Evolutionary conservation across 2,329 filamentous ascomycete genomes (phyloP).

Genomic region (Emmonsia crescens): DNA sequence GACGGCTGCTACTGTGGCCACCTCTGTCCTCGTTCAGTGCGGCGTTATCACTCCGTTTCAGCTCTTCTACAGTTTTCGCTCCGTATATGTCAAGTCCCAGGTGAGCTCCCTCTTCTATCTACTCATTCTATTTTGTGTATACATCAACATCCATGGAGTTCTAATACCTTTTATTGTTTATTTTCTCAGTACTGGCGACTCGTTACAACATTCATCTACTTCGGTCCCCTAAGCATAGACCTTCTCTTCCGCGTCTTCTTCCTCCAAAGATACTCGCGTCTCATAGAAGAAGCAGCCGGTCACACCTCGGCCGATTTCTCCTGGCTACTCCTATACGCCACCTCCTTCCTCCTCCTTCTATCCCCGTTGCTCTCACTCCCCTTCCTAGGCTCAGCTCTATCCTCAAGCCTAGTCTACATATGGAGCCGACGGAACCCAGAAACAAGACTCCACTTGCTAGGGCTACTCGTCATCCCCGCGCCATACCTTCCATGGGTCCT

Average conservation of each 20-base stretch:
- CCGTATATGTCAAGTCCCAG: slow-evolving; percentile 86
- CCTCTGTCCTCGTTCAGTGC: slow-evolving; percentile 83
- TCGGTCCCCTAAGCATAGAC: slow-evolving; percentile 86
- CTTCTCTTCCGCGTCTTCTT: slow-evolving; percentile 98
- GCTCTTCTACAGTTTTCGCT: slow-evolving; percentile 89
- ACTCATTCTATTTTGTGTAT: background rate
- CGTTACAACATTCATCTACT: slow-evolving; percentile 94
- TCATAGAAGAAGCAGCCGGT: slow-evolving; percentile 90
- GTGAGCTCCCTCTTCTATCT: slow-evolving; percentile 40
- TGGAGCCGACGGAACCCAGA: slow-evolving; percentile 95
- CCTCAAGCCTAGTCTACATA: slow-evolving; percentile 90
- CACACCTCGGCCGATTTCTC: slow-evolving; percentile 87
- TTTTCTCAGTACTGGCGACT: slow-evolving; percentile 70
- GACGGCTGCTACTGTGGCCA: slow-evolving; percentile 85
- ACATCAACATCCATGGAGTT: background rate
- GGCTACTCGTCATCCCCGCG: slow-evolving; percentile 80
- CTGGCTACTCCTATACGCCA: slow-evolving; percentile 84
- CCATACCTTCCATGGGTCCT: slow-evolving; percentile 94
- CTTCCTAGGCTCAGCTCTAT: slow-evolving; percentile 87
- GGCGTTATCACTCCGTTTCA: slow-evolving; percentile 87
- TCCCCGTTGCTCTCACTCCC: slow-evolving; percentile 84
- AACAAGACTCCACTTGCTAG: slow-evolving; percentile 77
- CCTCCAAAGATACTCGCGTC: slow-evolving; percentile 86
- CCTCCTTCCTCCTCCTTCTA: slow-evolving; percentile 63
- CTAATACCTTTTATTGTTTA: background rate